Conservation (phyloP, 140 eudicot species). For the Oenanthe javanica region DNA sequence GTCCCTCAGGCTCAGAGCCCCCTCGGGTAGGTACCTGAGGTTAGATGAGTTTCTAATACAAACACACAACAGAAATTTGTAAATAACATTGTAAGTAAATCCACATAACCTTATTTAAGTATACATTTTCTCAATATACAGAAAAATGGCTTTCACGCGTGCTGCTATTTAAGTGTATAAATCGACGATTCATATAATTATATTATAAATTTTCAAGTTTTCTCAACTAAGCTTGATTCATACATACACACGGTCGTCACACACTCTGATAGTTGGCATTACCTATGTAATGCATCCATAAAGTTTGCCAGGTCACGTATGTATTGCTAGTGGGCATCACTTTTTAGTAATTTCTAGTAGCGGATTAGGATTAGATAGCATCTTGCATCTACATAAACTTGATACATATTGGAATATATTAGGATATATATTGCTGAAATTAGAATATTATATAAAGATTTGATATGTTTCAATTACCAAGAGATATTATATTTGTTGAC, state of each 20-base stretch:
- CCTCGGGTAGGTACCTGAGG: not conserved
- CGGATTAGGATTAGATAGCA: not conserved
- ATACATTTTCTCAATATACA: no score
- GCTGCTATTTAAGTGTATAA: no score
- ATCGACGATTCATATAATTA: no score
- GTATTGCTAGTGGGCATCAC: not conserved
- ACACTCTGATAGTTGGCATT: not conserved
- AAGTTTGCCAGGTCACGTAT: not conserved
- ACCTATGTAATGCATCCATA: not conserved
- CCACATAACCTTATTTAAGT: not conserved
- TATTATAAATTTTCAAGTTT: no score
- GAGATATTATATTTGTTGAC: no score
- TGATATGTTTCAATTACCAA: no score
- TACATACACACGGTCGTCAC: not conserved
- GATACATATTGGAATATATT: no score
- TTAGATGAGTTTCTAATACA: not conserved
- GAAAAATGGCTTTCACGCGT: no score
- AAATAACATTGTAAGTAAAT: not conserved
- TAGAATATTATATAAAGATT: no score
- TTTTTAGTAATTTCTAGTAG: not conserved
- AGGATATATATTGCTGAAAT: no score
- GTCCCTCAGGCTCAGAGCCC: not conserved
- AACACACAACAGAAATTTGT: not conserved
- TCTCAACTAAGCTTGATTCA: not conserved
- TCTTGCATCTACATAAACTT: not conserved